Evolutionary conservation across 176 grass and related monocot species (phyloP).

Genomic region (Microstegium vimineum): DNA sequence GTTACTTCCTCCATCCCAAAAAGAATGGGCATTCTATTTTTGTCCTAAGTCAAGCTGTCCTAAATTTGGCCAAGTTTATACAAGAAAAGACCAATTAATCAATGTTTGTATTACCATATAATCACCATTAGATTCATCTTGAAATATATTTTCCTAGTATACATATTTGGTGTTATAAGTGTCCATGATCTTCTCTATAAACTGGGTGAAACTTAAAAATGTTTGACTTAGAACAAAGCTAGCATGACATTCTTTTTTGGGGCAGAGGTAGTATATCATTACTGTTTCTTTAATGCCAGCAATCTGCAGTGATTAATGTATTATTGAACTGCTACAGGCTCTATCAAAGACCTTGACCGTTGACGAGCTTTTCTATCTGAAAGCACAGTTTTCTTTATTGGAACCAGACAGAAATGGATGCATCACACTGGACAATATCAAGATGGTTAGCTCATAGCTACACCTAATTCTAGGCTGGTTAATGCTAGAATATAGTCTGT

Average conservation of each 20-base stretch:
- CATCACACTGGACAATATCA: constrained; percentile 77
- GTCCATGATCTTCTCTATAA: background rate
- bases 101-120: background rate
- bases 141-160: background rate
- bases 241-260: background rate
- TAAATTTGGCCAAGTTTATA: background rate
- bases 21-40: background rate
- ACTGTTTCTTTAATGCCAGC: constrained; percentile 7
- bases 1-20: background rate
- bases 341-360: constrained; percentile 74
- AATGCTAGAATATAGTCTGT: no score
- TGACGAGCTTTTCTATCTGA: constrained; percentile 80
- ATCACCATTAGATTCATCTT: background rate
- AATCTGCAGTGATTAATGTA: constrained; percentile 4
- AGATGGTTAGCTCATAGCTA: constrained; percentile 47
- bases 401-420: constrained; percentile 71
- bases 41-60: background rate
- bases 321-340: constrained; percentile 49
- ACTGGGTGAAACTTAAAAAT: background rate
- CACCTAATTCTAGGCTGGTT: background rate
- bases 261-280: background rate
- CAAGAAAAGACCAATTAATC: background rate
- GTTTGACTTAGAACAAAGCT: background rate
- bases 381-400: constrained; percentile 66
- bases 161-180: no score